Conservation (phyloP, 331 rosid genomes). For the Dryas integrifolia region DNA sequence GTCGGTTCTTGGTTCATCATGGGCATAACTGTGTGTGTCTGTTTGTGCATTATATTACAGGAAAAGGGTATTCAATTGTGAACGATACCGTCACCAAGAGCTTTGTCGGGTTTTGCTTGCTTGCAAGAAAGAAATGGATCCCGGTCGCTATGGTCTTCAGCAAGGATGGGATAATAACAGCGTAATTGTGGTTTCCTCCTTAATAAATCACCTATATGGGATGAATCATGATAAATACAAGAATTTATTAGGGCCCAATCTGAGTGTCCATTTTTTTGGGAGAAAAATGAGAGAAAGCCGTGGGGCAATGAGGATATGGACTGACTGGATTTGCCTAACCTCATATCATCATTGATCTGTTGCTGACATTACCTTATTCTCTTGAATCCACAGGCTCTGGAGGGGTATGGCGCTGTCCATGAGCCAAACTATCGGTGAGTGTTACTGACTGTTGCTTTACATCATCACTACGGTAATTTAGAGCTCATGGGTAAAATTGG, state of each 20-base stretch:
- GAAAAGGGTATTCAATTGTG: conserved; percentile 46
- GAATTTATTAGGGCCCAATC: conserved; percentile 82
- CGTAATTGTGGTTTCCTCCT: conserved; percentile 99
- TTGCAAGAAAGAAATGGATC: conserved; percentile 82
- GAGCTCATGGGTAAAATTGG: conserved; percentile 7
- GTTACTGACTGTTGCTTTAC: conserved; percentile 29
- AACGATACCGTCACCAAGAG: conserved; percentile 36
- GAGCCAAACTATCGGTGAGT: conserved; percentile 98
- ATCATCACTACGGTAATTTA: conserved; percentile 32
- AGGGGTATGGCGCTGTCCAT: conserved; percentile 82
- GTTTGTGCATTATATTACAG: conserved; percentile 89
- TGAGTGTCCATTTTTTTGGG: conserved; percentile 62
- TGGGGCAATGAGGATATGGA: conserved; percentile 97
- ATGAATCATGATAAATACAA: conserved; percentile 84
- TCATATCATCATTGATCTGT: conserved; percentile 78
- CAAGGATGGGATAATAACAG: conserved; percentile 99
- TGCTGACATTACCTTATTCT: conserved; percentile 99
- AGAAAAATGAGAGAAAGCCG: conserved; percentile 82
- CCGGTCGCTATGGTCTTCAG: conserved; percentile 91
- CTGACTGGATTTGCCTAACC: conserved; percentile 99
- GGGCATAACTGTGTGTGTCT: conserved; percentile 73
- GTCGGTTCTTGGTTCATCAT: conserved; percentile 65
- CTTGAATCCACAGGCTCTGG: conserved; percentile 99
- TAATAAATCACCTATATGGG: conserved; percentile 93
- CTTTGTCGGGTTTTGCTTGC: conserved; percentile 48